Evolutionary conservation across 257 asterid species (phyloP).

Genomic region (Cruciata laevipes): DNA sequence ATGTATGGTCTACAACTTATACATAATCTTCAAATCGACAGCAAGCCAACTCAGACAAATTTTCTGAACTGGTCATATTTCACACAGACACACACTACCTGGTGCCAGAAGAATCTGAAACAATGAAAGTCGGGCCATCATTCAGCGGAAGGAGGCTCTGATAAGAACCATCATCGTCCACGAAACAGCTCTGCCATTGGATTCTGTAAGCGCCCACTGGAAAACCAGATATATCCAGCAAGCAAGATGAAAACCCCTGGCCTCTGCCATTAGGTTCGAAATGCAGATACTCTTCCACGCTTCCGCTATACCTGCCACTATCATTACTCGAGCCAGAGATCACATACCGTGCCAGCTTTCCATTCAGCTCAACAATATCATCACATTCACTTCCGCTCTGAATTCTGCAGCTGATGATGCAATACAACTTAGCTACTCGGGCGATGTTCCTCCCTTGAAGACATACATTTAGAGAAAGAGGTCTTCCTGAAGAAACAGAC

Average conservation of each 20-base stretch:
- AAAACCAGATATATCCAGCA: constrained; percentile 57
- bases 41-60: background rate
- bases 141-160: constrained; percentile 58
- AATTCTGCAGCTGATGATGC: constrained; percentile 44
- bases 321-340: constrained; percentile 23
- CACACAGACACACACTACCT: background rate
- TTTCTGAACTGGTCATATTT: background rate
- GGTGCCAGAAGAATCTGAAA: constrained; percentile 15
- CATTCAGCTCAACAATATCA: constrained; percentile 38
- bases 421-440: constrained; percentile 37
- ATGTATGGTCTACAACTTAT: too few relatives aligned
- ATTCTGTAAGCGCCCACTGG: constrained; percentile 62
- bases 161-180: constrained; percentile 58
- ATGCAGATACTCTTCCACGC: constrained; percentile 32
- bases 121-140: constrained; percentile 40
- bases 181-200: constrained; percentile 62
- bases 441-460: constrained; percentile 54
- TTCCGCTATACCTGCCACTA: constrained; percentile 9
- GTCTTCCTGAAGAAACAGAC: constrained; percentile 43
- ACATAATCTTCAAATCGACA: too few relatives aligned
- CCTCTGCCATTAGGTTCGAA: constrained; percentile 48
- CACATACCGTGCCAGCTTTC: constrained; percentile 40
- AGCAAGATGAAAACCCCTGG: constrained; percentile 80
- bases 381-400: constrained; percentile 30
- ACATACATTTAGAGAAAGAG: constrained; percentile 51